phyloP scores from a whole-genome alignment of 2,329 filamentous ascomycete genomes.

The Alternaria sp. region DNA sequence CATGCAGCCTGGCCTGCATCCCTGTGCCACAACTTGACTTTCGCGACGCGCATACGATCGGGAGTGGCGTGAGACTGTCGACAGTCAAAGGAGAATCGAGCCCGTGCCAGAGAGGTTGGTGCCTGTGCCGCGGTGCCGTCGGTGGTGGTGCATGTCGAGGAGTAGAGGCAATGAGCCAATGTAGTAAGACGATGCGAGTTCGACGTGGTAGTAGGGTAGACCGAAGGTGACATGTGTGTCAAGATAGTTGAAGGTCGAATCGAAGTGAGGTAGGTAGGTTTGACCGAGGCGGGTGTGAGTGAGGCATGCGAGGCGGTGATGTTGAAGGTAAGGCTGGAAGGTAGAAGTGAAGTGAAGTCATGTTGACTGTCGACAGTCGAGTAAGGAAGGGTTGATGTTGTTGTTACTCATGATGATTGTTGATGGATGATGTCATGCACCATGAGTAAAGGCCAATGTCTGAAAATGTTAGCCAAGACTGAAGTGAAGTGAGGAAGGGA shows the following conservation, averaged over 20 bases:
- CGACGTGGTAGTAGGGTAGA: neutral
- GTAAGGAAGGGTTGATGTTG: neutral
- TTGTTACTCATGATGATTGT: neutral
- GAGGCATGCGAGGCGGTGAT: neutral
- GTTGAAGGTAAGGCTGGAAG: neutral
- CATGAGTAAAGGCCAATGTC: constrained; percentile 1
- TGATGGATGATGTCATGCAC: constrained; percentile 2
- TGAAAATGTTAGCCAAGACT: neutral
- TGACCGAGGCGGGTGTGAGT: neutral
- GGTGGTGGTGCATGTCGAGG: neutral
- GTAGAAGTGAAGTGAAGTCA: neutral
- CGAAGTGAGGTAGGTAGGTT: neutral
- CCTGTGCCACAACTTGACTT: constrained; percentile 1
- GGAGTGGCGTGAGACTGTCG: constrained; percentile 1
- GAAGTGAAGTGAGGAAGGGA: neutral
- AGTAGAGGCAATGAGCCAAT: neutral
- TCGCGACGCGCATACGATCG: neutral
- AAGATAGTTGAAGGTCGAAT: neutral
- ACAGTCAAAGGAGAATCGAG: neutral
- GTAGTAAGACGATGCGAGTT: neutral
- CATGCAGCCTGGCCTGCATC: constrained; percentile 2
- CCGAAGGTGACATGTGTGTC: neutral
- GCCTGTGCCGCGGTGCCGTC: neutral
- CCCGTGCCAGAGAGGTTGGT: neutral
- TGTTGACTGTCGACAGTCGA: neutral